Base-by-base conservation (phyloP, 805 yeast genomes). In the Candida patagonica region DNA sequence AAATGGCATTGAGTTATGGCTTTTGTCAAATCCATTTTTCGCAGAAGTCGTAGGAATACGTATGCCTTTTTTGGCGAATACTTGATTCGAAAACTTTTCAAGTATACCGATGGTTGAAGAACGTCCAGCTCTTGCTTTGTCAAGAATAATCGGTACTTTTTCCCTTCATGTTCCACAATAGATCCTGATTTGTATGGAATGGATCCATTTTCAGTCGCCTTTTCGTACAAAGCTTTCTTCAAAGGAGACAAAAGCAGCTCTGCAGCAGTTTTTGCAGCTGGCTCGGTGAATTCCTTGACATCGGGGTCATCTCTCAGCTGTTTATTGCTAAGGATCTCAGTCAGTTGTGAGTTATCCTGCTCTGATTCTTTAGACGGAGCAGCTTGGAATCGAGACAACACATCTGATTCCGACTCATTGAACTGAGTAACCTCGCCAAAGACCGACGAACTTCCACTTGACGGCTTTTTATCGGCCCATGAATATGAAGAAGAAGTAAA, bases 1-100 rank as follows among this genome's bases (percentile, higher is more conserved):
- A 89, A 89, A 61, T 89, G 96, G 51, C 88, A 78, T 64, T 88
- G 96, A 30, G 89, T 85, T 50, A 89, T 81, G 38, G 96, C 97
- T 31, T 73, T 74, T 50, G 77, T 74, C 26, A 84, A 76, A 39
- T 76, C 71, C 61, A 82, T 63, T 25, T 80, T 80, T 42, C 84
- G 73, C 43, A 88, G 72, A 54, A 87, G 74, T 49, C 96, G 71
- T 48, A 84, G 68, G 36, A 86, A 81, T 29, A 77, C 67, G 8
- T 85, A 85, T 33, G 92, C 85, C 63, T 89, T 89, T 63, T 89
- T 89, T 67, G 80, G 74, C 5, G 94, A 79, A n/a, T 88, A 74
- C 59, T 85, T 85, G 51, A 88, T 71, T 61, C 97, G 73, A 67
- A 70, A 79, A 8, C 94, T 81, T 57, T 80, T 73, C 42, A 83